Base-by-base conservation (phyloP, 139 green algal species). In the Auxenochlorella protothecoides region DNA sequence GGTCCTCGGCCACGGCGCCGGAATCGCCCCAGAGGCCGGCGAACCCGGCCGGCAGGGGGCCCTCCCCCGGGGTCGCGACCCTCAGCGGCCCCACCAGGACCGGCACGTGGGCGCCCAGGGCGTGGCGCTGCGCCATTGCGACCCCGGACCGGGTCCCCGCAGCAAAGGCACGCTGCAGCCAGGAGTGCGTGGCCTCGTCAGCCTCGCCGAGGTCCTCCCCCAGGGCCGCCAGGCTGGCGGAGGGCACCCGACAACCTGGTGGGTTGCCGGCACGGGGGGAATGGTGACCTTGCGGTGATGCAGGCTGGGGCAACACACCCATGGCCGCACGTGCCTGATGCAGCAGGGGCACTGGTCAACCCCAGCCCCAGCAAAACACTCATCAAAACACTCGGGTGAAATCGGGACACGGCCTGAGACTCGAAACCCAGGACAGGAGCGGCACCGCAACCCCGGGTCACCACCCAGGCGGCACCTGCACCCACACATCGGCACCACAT, bases 71-170 rank as follows among this genome's bases (percentile, higher is more conserved):
- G 16, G 44, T 52, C 6, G 5, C 27, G 4, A 80, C 27, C 6
- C 14, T 53, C 59, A 80, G 54, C 9, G 78, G 74, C 13, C 78
- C 78, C 51, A 51, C 55, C 10, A 83, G 73, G 2, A 63, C 66
- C 0, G 78, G 78, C 7, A 68, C 75, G 55, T 86, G 81, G 63
- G 76, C 74, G 4, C 86, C 79, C 44, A 86, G 64, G 4, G 81
- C 79, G 59, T 83, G 69, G 27, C 59, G 52, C 16, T 68, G 68
- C 16, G 59, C 67, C 51, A 59, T 51, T n/a, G 55, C 55, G 6
- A 55, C n/a, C 7, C 62, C 68, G 55, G 8, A 16, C 5, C 63
- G 3, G 52, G 53, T 44, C 12, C 9, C 55, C 0, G 8, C 55
- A 54, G n/a, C 55, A 55, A 81, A 81, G 5, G 72, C 61, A 5